Conservation (phyloP, 2,329 filamentous ascomycete species). For the Colletotrichum cereale region DNA sequence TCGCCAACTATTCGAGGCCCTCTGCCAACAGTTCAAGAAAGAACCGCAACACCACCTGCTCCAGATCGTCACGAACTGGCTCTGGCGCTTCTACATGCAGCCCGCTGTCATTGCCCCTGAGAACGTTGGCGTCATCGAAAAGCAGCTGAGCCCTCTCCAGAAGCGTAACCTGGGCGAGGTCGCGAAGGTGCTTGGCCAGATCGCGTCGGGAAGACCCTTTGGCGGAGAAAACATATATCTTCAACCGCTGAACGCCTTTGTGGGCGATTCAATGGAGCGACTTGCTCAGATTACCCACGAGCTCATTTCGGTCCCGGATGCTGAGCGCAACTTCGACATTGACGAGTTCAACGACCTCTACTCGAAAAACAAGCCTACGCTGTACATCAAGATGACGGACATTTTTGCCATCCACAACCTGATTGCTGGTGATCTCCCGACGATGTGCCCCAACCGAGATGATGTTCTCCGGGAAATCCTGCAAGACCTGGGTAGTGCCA, state of each 20-base stretch:
- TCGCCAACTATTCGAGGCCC: constrained; percentile 84
- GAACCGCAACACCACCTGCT: constrained; percentile 84
- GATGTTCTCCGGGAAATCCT: constrained; percentile 93
- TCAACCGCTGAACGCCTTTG: constrained; percentile 92
- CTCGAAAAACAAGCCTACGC: constrained; percentile 92
- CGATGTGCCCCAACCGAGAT: constrained; percentile 83
- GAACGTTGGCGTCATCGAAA: constrained; percentile 92
- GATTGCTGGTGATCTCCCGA: constrained; percentile 81
- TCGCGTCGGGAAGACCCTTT: constrained; percentile 89
- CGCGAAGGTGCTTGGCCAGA: constrained; percentile 89
- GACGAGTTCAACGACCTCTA: constrained; percentile 99
- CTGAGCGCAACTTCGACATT: constrained; percentile 94
- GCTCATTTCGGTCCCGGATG: constrained; percentile 85
- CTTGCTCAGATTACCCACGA: constrained; percentile 81
- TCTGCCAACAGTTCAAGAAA: constrained; percentile 81
- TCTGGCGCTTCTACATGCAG: constrained; percentile 94
- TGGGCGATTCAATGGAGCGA: constrained; percentile 86
- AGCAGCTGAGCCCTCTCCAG: constrained; percentile 87
- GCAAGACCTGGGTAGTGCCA: constrained; percentile 93
- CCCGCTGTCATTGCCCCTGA: constrained; percentile 91
- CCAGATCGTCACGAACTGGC: constrained; percentile 88
- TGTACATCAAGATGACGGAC: constrained; percentile 99
- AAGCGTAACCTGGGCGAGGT: constrained; percentile 94
- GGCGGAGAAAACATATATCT: constrained; percentile 96
- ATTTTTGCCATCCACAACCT: constrained; percentile 96